Evolutionary conservation across 106 monocot species (phyloP).

Genomic region (Platanthera zijinensis): DNA sequence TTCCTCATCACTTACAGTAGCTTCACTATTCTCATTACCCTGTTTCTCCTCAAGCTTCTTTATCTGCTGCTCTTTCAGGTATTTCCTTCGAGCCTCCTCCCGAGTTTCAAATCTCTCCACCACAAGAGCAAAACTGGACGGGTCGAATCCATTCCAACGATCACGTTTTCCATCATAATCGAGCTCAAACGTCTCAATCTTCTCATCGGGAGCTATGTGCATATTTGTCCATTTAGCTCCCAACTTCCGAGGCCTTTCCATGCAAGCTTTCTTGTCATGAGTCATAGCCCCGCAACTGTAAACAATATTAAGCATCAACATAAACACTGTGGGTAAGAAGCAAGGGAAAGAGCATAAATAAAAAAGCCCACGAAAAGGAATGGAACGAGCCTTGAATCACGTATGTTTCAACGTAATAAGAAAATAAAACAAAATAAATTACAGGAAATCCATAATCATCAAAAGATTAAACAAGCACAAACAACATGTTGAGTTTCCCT

Average conservation of each 20-base stretch:
- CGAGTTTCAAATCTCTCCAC: slow-evolving; percentile 76
- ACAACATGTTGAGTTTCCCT: no score
- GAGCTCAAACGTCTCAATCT: slow-evolving; percentile 88
- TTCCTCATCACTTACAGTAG: slow-evolving; percentile 36
- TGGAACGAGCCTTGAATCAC: neutral
- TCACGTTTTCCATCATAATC: slow-evolving; percentile 99
- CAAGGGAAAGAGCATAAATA: neutral
- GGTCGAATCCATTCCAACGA: slow-evolving; percentile 89
- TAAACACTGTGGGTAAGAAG: neutral
- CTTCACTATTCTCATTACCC: slow-evolving; percentile 36
- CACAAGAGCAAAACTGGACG: slow-evolving; percentile 69
- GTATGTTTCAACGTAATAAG: neutral
- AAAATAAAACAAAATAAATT: neutral
- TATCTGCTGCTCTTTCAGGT: slow-evolving; percentile 80
- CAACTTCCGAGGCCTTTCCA: slow-evolving; percentile 78
- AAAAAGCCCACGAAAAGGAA: neutral
- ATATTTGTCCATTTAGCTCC: slow-evolving; percentile 86
- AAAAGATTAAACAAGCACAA: slow-evolving; percentile 1
- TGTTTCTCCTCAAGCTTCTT: slow-evolving; percentile 91
- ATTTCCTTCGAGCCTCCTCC: slow-evolving; percentile 84
- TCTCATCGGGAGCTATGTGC: slow-evolving; percentile 96
- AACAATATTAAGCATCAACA: neutral
- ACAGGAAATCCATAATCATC: neutral
- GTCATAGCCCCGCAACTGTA: slow-evolving; percentile 92
- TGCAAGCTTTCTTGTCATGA: slow-evolving; percentile 76